Conservation (phyloP, 2,329 filamentous ascomycete genomes). For the Diaporthe sp. region DNA sequence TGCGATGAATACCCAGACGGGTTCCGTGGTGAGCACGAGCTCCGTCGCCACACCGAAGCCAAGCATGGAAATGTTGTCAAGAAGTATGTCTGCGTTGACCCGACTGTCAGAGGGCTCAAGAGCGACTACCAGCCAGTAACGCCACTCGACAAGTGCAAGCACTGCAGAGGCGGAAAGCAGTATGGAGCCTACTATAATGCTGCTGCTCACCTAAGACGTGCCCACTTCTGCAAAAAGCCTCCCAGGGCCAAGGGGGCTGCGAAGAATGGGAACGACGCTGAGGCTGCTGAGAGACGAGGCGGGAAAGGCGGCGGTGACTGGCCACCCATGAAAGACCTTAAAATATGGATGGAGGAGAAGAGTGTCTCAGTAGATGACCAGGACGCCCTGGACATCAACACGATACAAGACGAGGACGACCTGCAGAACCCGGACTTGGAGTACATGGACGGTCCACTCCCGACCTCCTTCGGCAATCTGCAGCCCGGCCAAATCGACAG, state of each 20-base stretch:
- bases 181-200: constrained; percentile 97
- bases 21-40: constrained; percentile 89
- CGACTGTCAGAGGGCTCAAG: constrained; percentile 55
- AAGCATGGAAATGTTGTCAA: constrained; percentile 73
- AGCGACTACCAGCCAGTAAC: constrained; percentile 66
- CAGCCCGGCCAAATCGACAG: constrained; percentile 44
- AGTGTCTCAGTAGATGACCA: constrained; percentile 59
- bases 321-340: constrained; percentile 70
- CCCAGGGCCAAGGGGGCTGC: constrained; percentile 54
- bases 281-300: constrained; percentile 61
- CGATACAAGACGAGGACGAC: constrained; percentile 50
- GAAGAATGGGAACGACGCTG: constrained; percentile 42
- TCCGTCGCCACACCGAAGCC: constrained; percentile 74
- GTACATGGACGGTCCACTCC: constrained; percentile 42
- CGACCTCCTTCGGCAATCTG: background rate
- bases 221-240: constrained; percentile 83
- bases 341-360: constrained; percentile 72
- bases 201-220: constrained; percentile 87
- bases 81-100: constrained; percentile 72
- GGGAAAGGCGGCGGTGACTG: constrained; percentile 68
- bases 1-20: constrained; percentile 82
- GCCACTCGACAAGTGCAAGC: constrained; percentile 85
- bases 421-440: constrained; percentile 44
- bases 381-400: constrained; percentile 52
- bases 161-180: constrained; percentile 81